phyloP scores from a whole-genome alignment of 495 filamentous ascomycete species.

The Annulohypoxylon bovei region DNA sequence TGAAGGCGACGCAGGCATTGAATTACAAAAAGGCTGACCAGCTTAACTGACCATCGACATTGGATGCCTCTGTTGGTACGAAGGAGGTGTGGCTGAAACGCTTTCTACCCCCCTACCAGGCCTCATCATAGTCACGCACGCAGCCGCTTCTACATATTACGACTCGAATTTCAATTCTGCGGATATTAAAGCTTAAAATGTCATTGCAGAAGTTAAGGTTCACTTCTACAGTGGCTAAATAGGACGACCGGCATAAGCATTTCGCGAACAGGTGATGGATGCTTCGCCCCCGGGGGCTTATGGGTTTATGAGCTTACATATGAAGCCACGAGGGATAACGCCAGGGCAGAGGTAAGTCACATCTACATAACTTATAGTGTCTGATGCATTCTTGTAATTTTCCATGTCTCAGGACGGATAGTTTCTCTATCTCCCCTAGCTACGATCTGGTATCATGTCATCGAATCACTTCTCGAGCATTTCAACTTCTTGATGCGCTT shows the following conservation, averaged over 20 bases:
- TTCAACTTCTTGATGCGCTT: constrained; percentile 2
- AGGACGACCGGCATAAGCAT: neutral
- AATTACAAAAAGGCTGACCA: constrained; percentile 24
- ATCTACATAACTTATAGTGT: constrained; percentile 1
- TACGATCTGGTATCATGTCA: neutral
- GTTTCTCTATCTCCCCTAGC: neutral
- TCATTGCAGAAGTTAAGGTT: constrained; percentile 5
- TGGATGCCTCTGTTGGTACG: constrained; percentile 24
- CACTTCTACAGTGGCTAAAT: neutral
- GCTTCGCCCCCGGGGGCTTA: neutral
- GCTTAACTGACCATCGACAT: constrained; percentile 14
- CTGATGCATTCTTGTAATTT: constrained; percentile 12
- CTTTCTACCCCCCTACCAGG: neutral
- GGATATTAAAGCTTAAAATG: constrained; percentile 20
- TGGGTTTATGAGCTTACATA: neutral
- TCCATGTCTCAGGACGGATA: constrained; percentile 2
- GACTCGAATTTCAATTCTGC: constrained; percentile 5
- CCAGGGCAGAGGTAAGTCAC: neutral
- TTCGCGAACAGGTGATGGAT: neutral
- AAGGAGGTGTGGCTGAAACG: constrained; percentile 38
- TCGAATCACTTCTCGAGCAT: constrained; percentile 9
- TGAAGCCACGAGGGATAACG: neutral
- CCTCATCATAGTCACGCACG: neutral
- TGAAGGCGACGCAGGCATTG: neutral
- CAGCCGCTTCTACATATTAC: constrained; percentile 4